These are phyloP conservation scores for Ceratobasidium sp. DNA, from an alignment of 1,284 basidiomycete species.

Conservation along the genomic window DNA sequence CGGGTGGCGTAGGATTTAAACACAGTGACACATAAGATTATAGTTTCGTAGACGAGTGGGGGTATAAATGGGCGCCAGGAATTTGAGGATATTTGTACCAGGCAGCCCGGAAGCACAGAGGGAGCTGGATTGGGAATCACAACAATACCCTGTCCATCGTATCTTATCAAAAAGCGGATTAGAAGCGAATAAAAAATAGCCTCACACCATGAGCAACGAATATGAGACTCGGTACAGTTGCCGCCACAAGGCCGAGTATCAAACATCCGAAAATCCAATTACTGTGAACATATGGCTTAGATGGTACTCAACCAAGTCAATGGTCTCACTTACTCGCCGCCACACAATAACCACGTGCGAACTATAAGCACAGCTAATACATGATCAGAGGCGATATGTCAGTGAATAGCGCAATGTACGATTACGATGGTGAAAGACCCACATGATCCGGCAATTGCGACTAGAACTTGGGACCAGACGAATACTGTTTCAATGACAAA, in stretches of 20 bases:
- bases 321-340: constrained; percentile 11
- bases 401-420: no score
- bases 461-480: constrained; percentile 14
- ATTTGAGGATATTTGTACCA: not conserved
- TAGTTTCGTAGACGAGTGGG: constrained; percentile 22
- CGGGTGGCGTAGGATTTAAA: not conserved
- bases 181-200: not conserved
- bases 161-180: not conserved
- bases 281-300: not conserved
- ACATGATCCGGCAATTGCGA: constrained; percentile 24
- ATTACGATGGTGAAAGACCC: not conserved
- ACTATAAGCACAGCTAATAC: constrained; percentile 15
- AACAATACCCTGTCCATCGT: not conserved
- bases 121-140: constrained; percentile 7
- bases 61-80: constrained; percentile 18
- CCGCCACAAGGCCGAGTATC: not conserved
- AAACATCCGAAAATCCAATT: constrained; percentile 8
- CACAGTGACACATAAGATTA: constrained; percentile 3
- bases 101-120: constrained; percentile 10
- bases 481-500: constrained; percentile 4
- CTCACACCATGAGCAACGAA: not conserved
- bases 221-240: not conserved
- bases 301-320: not conserved
- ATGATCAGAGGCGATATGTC: not conserved
- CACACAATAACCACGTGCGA: constrained; percentile 27